phyloP scores from a whole-genome alignment of 2,329 filamentous ascomycete genomes.

The Cadophora sp. region DNA sequence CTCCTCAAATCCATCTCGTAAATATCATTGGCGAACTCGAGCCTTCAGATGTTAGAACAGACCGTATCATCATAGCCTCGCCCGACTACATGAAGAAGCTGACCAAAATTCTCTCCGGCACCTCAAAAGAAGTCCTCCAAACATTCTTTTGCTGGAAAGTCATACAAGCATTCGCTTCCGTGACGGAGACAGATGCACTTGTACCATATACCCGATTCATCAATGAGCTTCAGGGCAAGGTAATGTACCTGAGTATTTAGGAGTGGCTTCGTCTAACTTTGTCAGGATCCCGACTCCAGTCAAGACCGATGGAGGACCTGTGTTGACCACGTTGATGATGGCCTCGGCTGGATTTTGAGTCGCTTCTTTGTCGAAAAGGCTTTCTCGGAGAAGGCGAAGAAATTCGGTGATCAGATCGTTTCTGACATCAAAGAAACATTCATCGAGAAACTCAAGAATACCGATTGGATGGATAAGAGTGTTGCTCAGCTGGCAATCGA shows the following conservation, averaged over 20 bases:
- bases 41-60: conserved; percentile 56
- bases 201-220: conserved; percentile 65
- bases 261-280: background rate
- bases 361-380: conserved; percentile 74
- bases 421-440: conserved; percentile 73
- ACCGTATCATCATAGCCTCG: conserved; percentile 64
- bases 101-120: conserved; percentile 60
- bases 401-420: conserved; percentile 73
- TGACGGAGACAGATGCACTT: conserved; percentile 65
- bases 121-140: conserved; percentile 61
- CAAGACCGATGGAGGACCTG: conserved; percentile 73
- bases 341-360: conserved; percentile 71
- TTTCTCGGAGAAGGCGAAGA: conserved; percentile 70
- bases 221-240: conserved; percentile 65
- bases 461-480: conserved; percentile 69
- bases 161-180: conserved; percentile 58
- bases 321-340: conserved; percentile 61
- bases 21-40: conserved; percentile 59
- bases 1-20: conserved; percentile 62
- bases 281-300: conserved; percentile 62
- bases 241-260: conserved; percentile 29
- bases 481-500: conserved; percentile 65
- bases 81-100: conserved; percentile 66
- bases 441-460: conserved; percentile 62
- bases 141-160: conserved; percentile 71